Evolutionary conservation across 2,329 filamentous ascomycete species (phyloP), one percentile per base, ranked within the genome.

Genomic region (Epicoccum sorghinum): DNA sequence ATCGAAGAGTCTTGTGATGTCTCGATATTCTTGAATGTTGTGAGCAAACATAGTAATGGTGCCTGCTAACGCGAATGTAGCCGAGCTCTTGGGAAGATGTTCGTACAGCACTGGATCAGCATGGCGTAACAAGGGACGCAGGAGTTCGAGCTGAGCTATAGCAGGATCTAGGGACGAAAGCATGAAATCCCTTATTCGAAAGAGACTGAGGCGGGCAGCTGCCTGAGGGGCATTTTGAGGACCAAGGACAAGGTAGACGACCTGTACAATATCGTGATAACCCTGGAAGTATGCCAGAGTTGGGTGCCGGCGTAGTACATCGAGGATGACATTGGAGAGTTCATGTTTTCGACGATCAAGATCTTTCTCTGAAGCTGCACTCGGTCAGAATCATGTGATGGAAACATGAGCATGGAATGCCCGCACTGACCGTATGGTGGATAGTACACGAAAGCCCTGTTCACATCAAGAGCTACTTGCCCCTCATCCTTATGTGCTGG

Each of bases 141-240:
- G 87, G 10, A 99, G 83, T 35, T 86, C 85, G n/a, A 99, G 85
- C 75, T 99, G 95, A 49, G 87, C 83, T 43, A 96, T 80, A 22
- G 93, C 91, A 3, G 92, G 91, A 12, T 85, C 81, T 39, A 99
- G 85, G 36, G 86, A 91, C 7, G 93, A 93, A 9, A 99, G 86
- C 95, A 99, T 97, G 75, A 97, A 99, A 77, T 99, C 95, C 58
- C 95, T 87, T 71, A 99, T 97, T 47, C 92, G 89, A 39, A 98
- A 83, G 29, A 93, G 82, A 3, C 93, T 96, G 54, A 99, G 86
- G n/a, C 90, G 89, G 30, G 89, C 83, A 29, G 96, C 85, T 13
- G 88, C 86, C 6, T 80, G 74, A 14, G 83, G 80, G 13, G 90
- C 87, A 48, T 80, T 72, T 22, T 80, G 69, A 8, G 85, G 78